Evolutionary conservation across 352 stramenopile species (phyloP).

Genomic region (Paralagenidium karlingii): DNA sequence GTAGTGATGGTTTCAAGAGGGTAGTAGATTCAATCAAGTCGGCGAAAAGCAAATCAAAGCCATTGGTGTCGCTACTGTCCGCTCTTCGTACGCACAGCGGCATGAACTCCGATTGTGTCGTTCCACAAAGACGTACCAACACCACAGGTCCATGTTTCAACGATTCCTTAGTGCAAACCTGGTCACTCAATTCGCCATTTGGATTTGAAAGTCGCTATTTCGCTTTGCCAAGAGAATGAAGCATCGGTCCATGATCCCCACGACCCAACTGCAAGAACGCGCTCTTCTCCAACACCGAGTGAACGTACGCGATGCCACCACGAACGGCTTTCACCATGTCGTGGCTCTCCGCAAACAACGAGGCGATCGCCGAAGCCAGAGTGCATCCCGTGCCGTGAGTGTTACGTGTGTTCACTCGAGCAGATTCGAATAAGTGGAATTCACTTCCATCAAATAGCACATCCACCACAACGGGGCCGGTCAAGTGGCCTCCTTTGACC

Average conservation of each 20-base stretch:
- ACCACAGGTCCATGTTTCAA: neutral
- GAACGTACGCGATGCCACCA: constrained; percentile 26
- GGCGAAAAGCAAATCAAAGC: too few relatives aligned
- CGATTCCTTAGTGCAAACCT: neutral
- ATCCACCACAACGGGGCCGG: too few relatives aligned
- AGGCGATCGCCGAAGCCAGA: constrained; percentile 85
- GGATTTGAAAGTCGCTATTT: neutral
- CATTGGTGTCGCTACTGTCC: too few relatives aligned
- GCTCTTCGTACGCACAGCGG: too few relatives aligned
- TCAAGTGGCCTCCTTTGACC: constrained; percentile 89
- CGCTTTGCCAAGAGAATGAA: constrained; percentile 14
- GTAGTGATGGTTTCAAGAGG: too few relatives aligned
- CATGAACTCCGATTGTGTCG: too few relatives aligned
- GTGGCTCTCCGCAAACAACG: constrained; percentile 54
- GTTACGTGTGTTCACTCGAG: constrained; percentile 24
- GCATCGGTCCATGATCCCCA: constrained; percentile 25
- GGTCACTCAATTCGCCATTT: neutral
- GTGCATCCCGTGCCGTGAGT: constrained; percentile 88
- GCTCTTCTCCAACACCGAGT: constrained; percentile 21
- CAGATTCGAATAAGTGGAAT: constrained; percentile 19
- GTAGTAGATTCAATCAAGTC: too few relatives aligned
- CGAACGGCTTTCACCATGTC: constrained; percentile 21
- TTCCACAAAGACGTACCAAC: too few relatives aligned
- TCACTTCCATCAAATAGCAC: constrained; percentile 18
- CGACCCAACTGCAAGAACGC: constrained; percentile 15